phyloP scores from a whole-genome alignment of 805 yeast genomes.

The Debaryomyces prosopidis region DNA sequence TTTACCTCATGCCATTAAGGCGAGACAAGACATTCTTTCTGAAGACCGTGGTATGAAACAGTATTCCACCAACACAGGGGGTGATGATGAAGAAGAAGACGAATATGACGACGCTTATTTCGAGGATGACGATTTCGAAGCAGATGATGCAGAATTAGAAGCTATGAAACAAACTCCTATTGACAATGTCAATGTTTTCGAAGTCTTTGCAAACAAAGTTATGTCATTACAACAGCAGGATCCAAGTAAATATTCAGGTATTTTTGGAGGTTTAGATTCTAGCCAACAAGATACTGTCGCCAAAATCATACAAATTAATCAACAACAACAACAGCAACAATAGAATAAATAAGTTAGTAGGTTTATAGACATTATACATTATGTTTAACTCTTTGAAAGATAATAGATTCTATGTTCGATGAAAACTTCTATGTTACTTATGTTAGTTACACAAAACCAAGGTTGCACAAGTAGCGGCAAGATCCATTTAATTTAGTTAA shows the following conservation, averaged over 20 bases:
- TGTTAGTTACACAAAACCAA: not conserved
- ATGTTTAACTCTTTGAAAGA: no score
- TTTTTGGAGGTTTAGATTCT: slow-evolving; percentile 43
- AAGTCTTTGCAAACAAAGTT: slow-evolving; percentile 59
- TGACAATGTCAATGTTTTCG: slow-evolving; percentile 73
- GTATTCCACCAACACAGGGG: slow-evolving; percentile 18
- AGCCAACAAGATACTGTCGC: slow-evolving; percentile 33
- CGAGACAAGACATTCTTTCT: slow-evolving; percentile 44
- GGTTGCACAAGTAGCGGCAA: not conserved
- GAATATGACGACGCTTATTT: slow-evolving; percentile 34
- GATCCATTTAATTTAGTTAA: not conserved
- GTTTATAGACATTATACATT: not conserved
- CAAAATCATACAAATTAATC: slow-evolving; percentile 26
- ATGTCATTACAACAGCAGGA: slow-evolving; percentile 49
- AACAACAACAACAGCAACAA: slow-evolving; percentile 9
- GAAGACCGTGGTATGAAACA: slow-evolving; percentile 37
- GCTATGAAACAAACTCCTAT: slow-evolving; percentile 80
- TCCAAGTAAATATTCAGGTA: slow-evolving; percentile 45
- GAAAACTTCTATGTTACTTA: no score
- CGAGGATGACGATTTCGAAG: slow-evolving; percentile 41
- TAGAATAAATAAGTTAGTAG: not conserved
- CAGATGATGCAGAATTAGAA: slow-evolving; percentile 76
- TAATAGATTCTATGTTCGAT: no score
- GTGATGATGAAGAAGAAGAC: slow-evolving; percentile 26
- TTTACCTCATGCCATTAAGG: slow-evolving; percentile 51